Conservation (phyloP, 108 stramenopile species). For the Discostella stelligeroides region DNA sequence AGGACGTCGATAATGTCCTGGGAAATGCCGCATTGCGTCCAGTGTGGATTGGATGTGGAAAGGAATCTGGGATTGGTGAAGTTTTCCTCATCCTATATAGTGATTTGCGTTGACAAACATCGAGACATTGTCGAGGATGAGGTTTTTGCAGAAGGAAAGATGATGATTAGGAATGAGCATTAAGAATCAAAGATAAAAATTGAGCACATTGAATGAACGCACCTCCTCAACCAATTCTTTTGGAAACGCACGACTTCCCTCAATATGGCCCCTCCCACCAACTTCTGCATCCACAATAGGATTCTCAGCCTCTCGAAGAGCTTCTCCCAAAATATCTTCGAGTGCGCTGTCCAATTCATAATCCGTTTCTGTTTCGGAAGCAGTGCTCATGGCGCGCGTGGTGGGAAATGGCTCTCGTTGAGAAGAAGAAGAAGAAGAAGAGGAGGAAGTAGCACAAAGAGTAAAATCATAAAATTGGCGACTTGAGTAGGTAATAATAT, state of each 20-base stretch:
- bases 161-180: background rate
- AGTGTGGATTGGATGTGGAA: constrained; percentile 81
- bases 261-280: constrained; percentile 22
- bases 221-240: constrained; percentile 45
- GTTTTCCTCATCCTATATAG: constrained; percentile 37
- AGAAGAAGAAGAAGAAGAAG: background rate
- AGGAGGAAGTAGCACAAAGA: background rate
- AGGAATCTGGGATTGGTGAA: constrained; percentile 73
- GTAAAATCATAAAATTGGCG: background rate
- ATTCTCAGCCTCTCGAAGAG: constrained; percentile 33
- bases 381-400: constrained; percentile 25
- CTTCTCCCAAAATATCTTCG: constrained; percentile 57
- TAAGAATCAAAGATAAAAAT: background rate
- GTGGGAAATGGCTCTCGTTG: background rate
- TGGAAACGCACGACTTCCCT: constrained; percentile 40
- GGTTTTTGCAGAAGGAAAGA: background rate
- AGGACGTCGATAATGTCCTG: constrained; percentile 83
- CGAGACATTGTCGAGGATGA: background rate
- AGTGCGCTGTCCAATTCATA: constrained; percentile 65
- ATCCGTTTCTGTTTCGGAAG: constrained; percentile 35
- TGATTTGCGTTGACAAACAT: too few relatives aligned
- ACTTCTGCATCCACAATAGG: constrained; percentile 12
- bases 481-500: too few relatives aligned
- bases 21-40: constrained; percentile 68
- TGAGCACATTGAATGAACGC: constrained; percentile 25